phyloP scores from a whole-genome alignment of 768 basidiomycete genomes.

The Butyriboletus loyo region DNA sequence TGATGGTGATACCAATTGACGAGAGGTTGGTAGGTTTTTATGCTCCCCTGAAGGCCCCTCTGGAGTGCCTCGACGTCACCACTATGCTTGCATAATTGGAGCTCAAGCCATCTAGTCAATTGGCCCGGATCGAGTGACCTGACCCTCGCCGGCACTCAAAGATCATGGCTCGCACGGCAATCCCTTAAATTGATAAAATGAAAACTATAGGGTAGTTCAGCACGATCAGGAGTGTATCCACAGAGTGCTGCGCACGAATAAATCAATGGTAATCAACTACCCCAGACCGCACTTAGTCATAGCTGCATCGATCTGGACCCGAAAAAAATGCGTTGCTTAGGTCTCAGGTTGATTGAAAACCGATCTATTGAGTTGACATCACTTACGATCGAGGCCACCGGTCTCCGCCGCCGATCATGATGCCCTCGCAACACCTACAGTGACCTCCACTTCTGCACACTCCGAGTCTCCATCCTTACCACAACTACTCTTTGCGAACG shows the following conservation, averaged over 20 bases:
- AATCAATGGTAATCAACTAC: conserved; percentile 9
- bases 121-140: conserved; percentile 16
- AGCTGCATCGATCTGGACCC: neutral
- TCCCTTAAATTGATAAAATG: conserved; percentile 7
- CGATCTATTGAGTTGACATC: neutral
- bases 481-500: conserved; percentile 40
- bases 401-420: conserved; percentile 27
- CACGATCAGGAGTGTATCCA: conserved; percentile 13
- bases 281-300: neutral
- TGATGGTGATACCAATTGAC: neutral
- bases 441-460: conserved; percentile 56
- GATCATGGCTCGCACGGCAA: neutral
- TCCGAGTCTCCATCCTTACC: conserved; percentile 29
- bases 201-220: neutral
- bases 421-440: conserved; percentile 69
- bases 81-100: conserved; percentile 5
- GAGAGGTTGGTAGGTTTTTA: conserved; percentile 3
- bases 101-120: neutral
- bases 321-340: neutral
- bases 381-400: conserved; percentile 6
- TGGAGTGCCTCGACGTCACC: conserved; percentile 2
- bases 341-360: neutral
- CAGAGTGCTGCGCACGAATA: conserved; percentile 3
- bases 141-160: neutral
- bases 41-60: conserved; percentile 15